Base-by-base conservation (phyloP, 768 basidiomycete genomes). In the Lentinula sp. region DNA sequence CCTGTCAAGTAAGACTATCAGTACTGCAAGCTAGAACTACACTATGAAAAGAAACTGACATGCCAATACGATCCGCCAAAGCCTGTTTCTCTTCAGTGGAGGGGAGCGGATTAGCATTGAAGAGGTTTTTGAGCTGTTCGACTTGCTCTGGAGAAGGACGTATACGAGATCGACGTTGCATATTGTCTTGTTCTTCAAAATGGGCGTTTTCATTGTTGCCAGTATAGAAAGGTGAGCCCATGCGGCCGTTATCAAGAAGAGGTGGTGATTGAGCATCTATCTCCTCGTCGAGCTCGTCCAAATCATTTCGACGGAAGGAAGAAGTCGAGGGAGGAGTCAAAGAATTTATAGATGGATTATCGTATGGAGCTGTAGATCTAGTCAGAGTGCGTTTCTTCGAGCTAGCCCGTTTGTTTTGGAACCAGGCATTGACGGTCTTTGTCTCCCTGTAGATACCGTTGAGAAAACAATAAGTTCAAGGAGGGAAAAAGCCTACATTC, bases 351-450 rank as follows among this genome's bases (percentile, higher is more conserved):
- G 62, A 75, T 61, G 59, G 72, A 65, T 62, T 68, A 65, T 74
- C 78, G 58, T 65, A 67, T 52, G 69, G 66, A 63, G 61, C 65
- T 57, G 63, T 62, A 21, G 67, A 68, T 60, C 65, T 61, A 70
- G 77, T 70, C 79, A 81, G 71, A 76, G 81, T 76, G 21, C 80
- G 76, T 73, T 91, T 91, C 80, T 90, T 91, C 66, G 83, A 84
- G 11, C 89, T 90, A 5, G 90, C 89, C 59, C 90, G 81, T 78
- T 91, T 91, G 70, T 91, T 91, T 75, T 91, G 89, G 73, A 91
- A 92, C 87, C 88, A 91, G 13, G 90, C 87, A 70, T 89, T 88
- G 69, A 91, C 89, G 2, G 88, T 89, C 80, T 91, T 91, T 71
- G 84, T 85, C 70, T 91, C 88, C 86, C 90, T 91, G 69, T 57